Conservation (phyloP, 2,329 filamentous ascomycete species). For the Alternaria panax region DNA sequence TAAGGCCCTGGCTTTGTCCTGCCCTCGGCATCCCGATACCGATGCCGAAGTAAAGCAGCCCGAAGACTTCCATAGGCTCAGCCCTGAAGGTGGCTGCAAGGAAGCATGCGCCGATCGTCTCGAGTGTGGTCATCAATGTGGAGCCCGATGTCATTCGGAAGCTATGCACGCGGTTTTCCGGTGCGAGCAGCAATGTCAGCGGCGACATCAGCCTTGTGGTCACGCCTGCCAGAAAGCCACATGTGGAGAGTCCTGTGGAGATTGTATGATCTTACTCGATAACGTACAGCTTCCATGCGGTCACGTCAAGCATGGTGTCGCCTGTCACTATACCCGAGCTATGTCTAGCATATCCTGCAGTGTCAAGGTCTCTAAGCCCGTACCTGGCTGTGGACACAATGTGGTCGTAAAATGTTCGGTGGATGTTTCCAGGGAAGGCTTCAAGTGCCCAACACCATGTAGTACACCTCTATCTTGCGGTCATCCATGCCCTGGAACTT, state of each 20-base stretch:
- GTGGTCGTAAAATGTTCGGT: slow-evolving; percentile 59
- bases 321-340: slow-evolving; percentile 14
- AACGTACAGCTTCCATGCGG: slow-evolving; percentile 40
- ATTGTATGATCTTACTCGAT: slow-evolving; percentile 26
- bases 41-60: slow-evolving; percentile 33
- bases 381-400: slow-evolving; percentile 65
- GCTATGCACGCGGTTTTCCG: slow-evolving; percentile 37
- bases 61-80: slow-evolving; percentile 37
- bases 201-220: slow-evolving; percentile 30
- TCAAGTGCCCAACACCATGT: slow-evolving; percentile 61
- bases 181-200: slow-evolving; percentile 37
- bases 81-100: slow-evolving; percentile 44
- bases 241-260: slow-evolving; percentile 40
- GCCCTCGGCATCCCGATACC: slow-evolving; percentile 38
- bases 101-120: slow-evolving; percentile 31
- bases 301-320: slow-evolving; percentile 29
- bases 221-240: slow-evolving; percentile 39
- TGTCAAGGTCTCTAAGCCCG: slow-evolving; percentile 54
- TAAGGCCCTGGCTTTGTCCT: slow-evolving; percentile 29
- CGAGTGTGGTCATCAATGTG: slow-evolving; percentile 42
- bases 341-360: slow-evolving; percentile 57
- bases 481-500: slow-evolving; percentile 62
- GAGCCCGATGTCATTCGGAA: slow-evolving; percentile 40
- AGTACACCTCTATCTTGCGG: slow-evolving; percentile 61
- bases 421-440: slow-evolving; percentile 54